Evolutionary conservation across 2,329 filamentous ascomycete genomes (phyloP).

Genomic region (Pseudomassariella vexata): DNA sequence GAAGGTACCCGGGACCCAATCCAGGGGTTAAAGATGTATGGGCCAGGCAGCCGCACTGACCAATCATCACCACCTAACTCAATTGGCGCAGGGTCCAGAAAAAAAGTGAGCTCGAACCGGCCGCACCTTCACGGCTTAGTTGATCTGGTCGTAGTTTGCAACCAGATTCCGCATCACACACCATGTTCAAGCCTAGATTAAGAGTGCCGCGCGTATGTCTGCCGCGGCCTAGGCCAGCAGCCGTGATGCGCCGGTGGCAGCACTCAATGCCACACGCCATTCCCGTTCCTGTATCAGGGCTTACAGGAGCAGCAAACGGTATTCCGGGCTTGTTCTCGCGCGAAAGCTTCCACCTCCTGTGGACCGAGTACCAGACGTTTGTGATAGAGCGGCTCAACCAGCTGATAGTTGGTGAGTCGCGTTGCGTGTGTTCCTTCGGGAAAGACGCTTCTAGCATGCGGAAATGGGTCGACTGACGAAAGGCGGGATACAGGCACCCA

Average conservation of each 20-base stretch:
- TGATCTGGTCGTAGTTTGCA: too few relatives aligned
- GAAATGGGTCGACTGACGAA: too few relatives aligned
- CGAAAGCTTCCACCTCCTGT: constrained; percentile 68
- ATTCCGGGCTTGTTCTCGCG: constrained; percentile 67
- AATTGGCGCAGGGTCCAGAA: neutral
- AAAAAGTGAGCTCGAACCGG: constrained; percentile 1
- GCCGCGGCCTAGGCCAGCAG: constrained; percentile 25
- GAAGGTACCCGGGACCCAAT: too few relatives aligned
- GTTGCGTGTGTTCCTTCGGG: constrained; percentile 3
- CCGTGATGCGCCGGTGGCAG: constrained; percentile 30
- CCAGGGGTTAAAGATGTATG: too few relatives aligned
- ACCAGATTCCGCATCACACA: constrained; percentile 14
- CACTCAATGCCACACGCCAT: constrained; percentile 42
- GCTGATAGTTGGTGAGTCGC: constrained; percentile 58
- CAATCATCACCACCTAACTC: too few relatives aligned
- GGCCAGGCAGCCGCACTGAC: too few relatives aligned
- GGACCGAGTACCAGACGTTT: constrained; percentile 73
- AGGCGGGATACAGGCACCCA: constrained; percentile 55
- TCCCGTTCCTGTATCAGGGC: too few relatives aligned
- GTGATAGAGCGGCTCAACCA: constrained; percentile 72
- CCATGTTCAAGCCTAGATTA: constrained; percentile 50
- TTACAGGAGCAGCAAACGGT: constrained; percentile 35
- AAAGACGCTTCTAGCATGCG: too few relatives aligned
- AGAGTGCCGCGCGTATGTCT: constrained; percentile 40
- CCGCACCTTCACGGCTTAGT: too few relatives aligned